These are phyloP conservation scores for Bipolaris oryzae DNA, from an alignment of 2,329 filamentous ascomycete species.

Conservation along the genomic window DNA sequence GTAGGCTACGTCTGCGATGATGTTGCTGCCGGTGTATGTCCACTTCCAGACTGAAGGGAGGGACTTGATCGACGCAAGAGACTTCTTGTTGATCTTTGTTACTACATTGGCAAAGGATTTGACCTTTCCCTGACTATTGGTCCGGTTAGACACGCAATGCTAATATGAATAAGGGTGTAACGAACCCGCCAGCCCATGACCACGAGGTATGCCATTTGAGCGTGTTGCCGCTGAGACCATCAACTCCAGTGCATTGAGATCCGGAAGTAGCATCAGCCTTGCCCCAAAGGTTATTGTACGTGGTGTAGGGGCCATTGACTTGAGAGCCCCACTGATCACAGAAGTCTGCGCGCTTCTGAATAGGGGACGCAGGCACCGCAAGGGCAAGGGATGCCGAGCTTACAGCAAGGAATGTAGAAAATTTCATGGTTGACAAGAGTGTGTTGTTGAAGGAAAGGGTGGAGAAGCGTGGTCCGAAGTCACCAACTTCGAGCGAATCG, in stretches of 20 bases:
- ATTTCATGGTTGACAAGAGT: constrained; percentile 33
- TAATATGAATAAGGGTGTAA: background rate
- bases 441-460: background rate
- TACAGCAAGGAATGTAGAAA: constrained; percentile 32
- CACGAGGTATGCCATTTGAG: constrained; percentile 55
- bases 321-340: constrained; percentile 42
- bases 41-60: constrained; percentile 56
- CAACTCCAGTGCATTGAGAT: constrained; percentile 54
- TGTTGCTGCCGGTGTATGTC: constrained; percentile 55
- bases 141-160: constrained; percentile 4
- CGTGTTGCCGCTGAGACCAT: constrained; percentile 45
- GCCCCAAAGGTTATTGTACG: constrained; percentile 56
- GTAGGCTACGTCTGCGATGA: constrained; percentile 66
- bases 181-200: constrained; percentile 52
- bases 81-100: constrained; percentile 41
- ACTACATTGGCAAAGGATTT: constrained; percentile 55
- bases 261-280: constrained; percentile 49
- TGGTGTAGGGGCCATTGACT: constrained; percentile 38
- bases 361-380: constrained; percentile 34
- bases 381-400: constrained; percentile 38
- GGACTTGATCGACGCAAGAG: constrained; percentile 48
- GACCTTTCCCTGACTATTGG: constrained; percentile 38
- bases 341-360: constrained; percentile 42
- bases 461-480: background rate
- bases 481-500: constrained; percentile 9